Base-by-base conservation (phyloP, 2,329 filamentous ascomycete species). In the Penicillium oxalicum region DNA sequence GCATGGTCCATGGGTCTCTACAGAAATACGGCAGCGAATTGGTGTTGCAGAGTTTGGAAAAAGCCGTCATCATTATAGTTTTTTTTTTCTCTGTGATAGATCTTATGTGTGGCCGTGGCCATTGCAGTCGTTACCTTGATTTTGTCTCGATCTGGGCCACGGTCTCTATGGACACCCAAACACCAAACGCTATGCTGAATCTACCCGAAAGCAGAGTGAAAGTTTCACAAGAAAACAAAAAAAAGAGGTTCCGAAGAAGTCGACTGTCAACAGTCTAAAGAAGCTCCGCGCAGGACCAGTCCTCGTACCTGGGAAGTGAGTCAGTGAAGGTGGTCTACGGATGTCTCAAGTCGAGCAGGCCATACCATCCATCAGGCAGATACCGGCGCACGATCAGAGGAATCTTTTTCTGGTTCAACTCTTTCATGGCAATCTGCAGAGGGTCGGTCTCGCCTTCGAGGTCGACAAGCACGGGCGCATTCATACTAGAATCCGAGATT, bases 241-340 rank as follows among this genome's bases (percentile, higher is more conserved):
- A 18, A 50, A 32, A 32, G 11, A 32, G 49, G 42, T 47, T 50
- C 53, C 40, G 51, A 53, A 46, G 44, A 57, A 53, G 57, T 44
- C 3, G 40, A 35, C 18, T 37, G 13, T 29, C 45, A 33, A 40
- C 28, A 27, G 37, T 52, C 66, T 71, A 79, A 47, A 95, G 79
- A 56, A 97, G 78, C 73, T 98, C 93, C 74, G 97, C 93, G 73
- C 91, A 96, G 33, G 91, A 95, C 93, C 93, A 98, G 71, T 98
- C 93, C 79, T 98, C 93, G 72, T 97, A 97, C 75, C 87, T 91
- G 45, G 27, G 25, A 24, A 13, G 47, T 32, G 54, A 32, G 29
- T 34, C 35, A 40, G 49, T 50, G 45, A 40, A 49, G 34, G 24
- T 47, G 36, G 24, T 12, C 24, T 61, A 39, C 12, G 29, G n/a